Percentiles rank a stretch among this genome's conserved stretches.
These are phyloP conservation scores for Poterioochromonas sp. DNA, from an alignment of 352 stramenopile species.

Conservation along the genomic window DNA sequence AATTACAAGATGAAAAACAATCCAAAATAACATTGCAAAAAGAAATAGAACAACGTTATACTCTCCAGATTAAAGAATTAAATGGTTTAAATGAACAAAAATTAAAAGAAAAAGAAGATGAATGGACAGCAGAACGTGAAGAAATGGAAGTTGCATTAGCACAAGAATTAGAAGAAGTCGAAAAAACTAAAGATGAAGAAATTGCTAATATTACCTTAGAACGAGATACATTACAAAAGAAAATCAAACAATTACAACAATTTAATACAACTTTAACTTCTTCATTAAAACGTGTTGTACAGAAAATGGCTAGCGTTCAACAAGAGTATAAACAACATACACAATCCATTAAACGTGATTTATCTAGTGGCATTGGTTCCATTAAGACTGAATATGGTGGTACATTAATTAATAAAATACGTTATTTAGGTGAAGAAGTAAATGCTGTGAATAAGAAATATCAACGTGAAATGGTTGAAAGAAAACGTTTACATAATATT, in stretches of 20 bases:
- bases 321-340: background rate
- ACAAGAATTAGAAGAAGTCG: conserved; percentile 7
- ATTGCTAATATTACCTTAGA: background rate
- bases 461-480: background rate
- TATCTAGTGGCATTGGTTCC: background rate
- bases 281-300: background rate
- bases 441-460: background rate
- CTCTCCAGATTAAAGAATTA: background rate
- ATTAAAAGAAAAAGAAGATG: background rate
- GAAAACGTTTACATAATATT: conserved; percentile 41
- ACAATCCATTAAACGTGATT: background rate
- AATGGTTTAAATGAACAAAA: background rate
- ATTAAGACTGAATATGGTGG: background rate
- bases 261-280: background rate
- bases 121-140: background rate
- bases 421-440: background rate
- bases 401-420: background rate
- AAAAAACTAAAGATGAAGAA: conserved; percentile 5
- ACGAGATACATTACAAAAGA: background rate
- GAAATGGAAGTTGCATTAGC: conserved; percentile 5
- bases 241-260: background rate
- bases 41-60: background rate
- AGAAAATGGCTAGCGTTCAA: background rate
- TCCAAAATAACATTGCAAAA: too few relatives aligned
- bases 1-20: too few relatives aligned